Evolutionary conservation across 768 basidiomycete species (phyloP).

Genomic region (Glaciozyma antarctica): DNA sequence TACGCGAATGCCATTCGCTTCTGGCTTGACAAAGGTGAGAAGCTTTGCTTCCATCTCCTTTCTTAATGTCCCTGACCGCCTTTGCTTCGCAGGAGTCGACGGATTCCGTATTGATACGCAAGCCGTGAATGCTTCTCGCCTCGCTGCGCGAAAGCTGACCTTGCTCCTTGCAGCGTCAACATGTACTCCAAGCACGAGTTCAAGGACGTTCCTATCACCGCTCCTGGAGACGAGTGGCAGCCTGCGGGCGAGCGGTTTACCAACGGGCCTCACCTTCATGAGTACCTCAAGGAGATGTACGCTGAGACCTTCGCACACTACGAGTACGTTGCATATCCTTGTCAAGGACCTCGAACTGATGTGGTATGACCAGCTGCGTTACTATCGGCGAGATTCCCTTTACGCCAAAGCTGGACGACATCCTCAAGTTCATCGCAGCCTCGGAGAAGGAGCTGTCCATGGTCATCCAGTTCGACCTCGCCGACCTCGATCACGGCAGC

Average conservation of each 20-base stretch:
- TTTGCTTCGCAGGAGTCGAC: constrained; percentile 48
- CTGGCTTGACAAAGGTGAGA: constrained; percentile 53
- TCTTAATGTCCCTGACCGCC: too few species aligned
- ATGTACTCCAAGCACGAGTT: constrained; percentile 52
- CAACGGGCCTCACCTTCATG: constrained; percentile 54
- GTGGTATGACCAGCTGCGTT: not conserved
- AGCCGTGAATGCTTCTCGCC: not conserved
- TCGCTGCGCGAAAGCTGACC: not conserved
- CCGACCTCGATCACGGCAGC: not conserved
- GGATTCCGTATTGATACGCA: constrained; percentile 55
- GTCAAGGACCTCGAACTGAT: constrained; percentile 39
- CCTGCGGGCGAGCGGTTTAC: constrained; percentile 10
- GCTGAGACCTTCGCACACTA: constrained; percentile 52
- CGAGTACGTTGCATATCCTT: constrained; percentile 35
- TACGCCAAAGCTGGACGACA: constrained; percentile 40
- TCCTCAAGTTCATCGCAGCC: constrained; percentile 54
- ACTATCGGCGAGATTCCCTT: constrained; percentile 39
- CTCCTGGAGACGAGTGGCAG: constrained; percentile 39
- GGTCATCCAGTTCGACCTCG: constrained; percentile 56
- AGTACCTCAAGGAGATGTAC: constrained; percentile 61
- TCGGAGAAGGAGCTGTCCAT: constrained; percentile 51
- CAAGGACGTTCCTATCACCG: constrained; percentile 56
- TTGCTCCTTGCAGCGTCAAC: constrained; percentile 39
- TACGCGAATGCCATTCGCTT: constrained; percentile 59
- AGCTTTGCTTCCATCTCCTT: too few species aligned